Conservation (phyloP, 306 rosid genomes). For the Begonia fuchsioides region DNA sequence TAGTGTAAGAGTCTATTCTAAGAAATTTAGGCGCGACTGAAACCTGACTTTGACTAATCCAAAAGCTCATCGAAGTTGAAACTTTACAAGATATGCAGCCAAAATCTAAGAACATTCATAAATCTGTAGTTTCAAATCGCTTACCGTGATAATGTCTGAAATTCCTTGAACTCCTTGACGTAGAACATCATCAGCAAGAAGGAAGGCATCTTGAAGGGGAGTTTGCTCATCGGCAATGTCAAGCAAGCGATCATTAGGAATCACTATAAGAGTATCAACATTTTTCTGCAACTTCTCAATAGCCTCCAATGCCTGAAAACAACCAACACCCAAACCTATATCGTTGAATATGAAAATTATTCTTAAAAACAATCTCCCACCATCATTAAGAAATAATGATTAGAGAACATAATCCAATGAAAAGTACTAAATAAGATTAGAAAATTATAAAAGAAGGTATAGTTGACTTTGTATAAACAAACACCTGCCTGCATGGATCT, state of each 20-base stretch:
- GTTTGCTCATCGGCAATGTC: conserved; percentile 93
- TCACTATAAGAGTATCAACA: conserved; percentile 90
- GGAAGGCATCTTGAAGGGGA: conserved; percentile 86
- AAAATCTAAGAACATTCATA: too few relatives aligned
- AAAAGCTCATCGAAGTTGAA: background rate
- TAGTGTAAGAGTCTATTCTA: too few relatives aligned
- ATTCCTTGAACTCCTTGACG: conserved; percentile 99
- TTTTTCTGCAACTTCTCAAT: conserved; percentile 88
- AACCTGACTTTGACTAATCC: too few relatives aligned
- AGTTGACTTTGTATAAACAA: background rate
- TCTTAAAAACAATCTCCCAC: too few relatives aligned
- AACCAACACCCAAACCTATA: conserved; percentile 23
- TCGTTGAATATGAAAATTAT: too few relatives aligned
- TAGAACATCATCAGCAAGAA: conserved; percentile 86
- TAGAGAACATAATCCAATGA: too few relatives aligned
- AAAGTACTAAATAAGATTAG: too few relatives aligned
- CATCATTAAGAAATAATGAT: too few relatives aligned
- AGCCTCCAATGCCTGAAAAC: conserved; percentile 81
- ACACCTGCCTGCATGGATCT: conserved; percentile 94
- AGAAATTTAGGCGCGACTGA: too few relatives aligned
- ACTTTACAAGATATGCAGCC: background rate
- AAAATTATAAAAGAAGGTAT: too few relatives aligned
- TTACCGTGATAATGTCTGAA: conserved; percentile 85
- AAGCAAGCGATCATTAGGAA: conserved; percentile 94
- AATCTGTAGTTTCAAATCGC: conserved; percentile 14